Conservation (phyloP, 176 grass and related monocot genomes). For the Urochloa ruziziensis region DNA sequence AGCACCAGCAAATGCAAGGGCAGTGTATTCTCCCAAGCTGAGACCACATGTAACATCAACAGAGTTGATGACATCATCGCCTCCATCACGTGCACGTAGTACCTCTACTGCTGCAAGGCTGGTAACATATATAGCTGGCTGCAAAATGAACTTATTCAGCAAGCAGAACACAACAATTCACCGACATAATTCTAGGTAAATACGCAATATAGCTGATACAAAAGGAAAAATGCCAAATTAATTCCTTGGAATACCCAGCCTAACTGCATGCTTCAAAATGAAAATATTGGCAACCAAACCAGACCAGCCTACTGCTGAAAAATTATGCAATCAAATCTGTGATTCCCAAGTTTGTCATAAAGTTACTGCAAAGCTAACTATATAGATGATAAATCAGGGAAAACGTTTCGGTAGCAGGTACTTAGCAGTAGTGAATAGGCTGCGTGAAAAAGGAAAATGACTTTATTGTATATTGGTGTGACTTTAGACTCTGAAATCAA, state of each 20-base stretch:
- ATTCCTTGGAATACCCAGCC: not conserved
- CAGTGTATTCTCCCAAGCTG: constrained; percentile 94
- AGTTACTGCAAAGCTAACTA: not conserved
- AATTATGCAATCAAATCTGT: not conserved
- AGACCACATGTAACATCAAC: constrained; percentile 92
- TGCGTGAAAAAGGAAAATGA: not conserved
- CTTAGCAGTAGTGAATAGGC: not conserved
- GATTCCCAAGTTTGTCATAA: not conserved
- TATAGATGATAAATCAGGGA: not conserved
- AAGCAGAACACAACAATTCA: constrained; percentile 14
- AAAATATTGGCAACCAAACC: not conserved
- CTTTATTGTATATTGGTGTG: not conserved
- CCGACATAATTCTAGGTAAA: not conserved
- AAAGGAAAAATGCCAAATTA: not conserved
- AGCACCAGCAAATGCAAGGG: constrained; percentile 90
- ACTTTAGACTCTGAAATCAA: constrained; percentile 17
- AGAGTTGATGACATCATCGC: constrained; percentile 69
- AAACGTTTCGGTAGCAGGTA: not conserved
- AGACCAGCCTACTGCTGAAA: not conserved
- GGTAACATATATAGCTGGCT: constrained; percentile 97
- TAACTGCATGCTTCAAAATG: not conserved
- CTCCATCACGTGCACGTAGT: constrained; percentile 67
- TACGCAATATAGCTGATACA: not conserved
- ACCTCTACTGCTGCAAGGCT: constrained; percentile 93
- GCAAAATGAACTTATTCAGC: constrained; percentile 34